A percentile compares a stretch with the other conserved stretches of the same genome.
phyloP scores from a whole-genome alignment of 164 flowering plant genomes.

The Amborella trichopoda region DNA sequence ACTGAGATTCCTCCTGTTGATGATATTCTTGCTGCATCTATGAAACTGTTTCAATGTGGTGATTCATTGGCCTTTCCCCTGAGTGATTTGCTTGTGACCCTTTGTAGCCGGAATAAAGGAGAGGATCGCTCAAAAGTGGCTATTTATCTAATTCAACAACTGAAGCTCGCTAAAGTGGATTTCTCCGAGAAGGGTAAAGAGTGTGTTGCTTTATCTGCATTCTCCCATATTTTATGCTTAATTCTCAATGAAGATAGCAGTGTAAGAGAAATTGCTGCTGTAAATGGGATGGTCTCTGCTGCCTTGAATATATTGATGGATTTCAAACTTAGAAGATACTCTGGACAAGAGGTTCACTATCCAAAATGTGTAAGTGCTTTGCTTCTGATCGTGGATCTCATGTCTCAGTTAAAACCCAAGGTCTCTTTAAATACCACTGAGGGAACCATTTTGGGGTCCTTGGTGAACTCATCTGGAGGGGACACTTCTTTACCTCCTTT shows the following conservation, averaged over 20 bases:
- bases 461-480: conserved; percentile 35
- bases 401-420: conserved; percentile 64
- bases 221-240: conserved; percentile 65
- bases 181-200: conserved; percentile 57
- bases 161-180: conserved; percentile 52
- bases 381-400: conserved; percentile 64
- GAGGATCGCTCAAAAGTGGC: conserved; percentile 72
- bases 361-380: conserved; percentile 78
- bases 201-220: conserved; percentile 33
- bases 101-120: conserved; percentile 71
- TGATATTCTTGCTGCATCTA: conserved; percentile 59
- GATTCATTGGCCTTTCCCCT: conserved; percentile 66
- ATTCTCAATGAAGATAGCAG: conserved; percentile 70
- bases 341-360: conserved; percentile 28
- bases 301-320: conserved; percentile 47
- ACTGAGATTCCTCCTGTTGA: conserved; percentile 65
- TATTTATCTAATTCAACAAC: conserved; percentile 61
- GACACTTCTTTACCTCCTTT: conserved; percentile 20
- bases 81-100: conserved; percentile 72
- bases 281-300: conserved; percentile 46
- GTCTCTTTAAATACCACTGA: conserved; percentile 27
- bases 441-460: conserved; percentile 20
- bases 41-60: conserved; percentile 64
- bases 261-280: conserved; percentile 61
- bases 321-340: conserved; percentile 31